phyloP scores from a whole-genome alignment of 495 filamentous ascomycete genomes.

The Penicillium canariense region DNA sequence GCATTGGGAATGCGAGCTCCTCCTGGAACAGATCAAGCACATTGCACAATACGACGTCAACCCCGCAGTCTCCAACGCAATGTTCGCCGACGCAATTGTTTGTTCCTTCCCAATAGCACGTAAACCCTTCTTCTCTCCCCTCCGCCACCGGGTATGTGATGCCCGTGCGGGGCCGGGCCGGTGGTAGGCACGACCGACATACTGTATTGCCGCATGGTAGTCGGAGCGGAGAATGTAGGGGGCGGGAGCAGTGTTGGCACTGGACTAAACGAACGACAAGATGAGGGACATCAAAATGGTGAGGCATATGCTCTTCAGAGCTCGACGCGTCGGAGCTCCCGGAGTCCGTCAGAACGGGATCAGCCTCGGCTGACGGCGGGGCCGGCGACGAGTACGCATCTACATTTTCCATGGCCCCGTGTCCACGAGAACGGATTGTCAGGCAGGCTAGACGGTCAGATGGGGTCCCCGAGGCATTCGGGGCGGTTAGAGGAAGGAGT shows the following conservation, averaged over 20 bases:
- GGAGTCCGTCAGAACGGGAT: constrained; percentile 6
- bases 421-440: neutral
- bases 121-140: constrained; percentile 63
- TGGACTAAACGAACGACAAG: constrained; percentile 68
- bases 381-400: constrained; percentile 15
- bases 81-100: constrained; percentile 63
- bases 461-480: constrained; percentile 3
- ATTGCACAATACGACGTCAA: constrained; percentile 73
- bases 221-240: constrained; percentile 65
- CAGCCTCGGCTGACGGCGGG: constrained; percentile 6
- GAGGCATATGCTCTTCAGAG: constrained; percentile 39
- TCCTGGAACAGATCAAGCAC: constrained; percentile 53
- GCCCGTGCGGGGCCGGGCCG: constrained; percentile 55
- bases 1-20: constrained; percentile 37
- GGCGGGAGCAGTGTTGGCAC: constrained; percentile 70
- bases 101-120: constrained; percentile 60
- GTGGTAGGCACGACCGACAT: constrained; percentile 73
- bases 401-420: constrained; percentile 30
- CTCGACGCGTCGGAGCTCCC: constrained; percentile 15
- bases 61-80: constrained; percentile 68
- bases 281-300: constrained; percentile 44
- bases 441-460: neutral
- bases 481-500: neutral
- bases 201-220: constrained; percentile 81
- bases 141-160: constrained; percentile 71